phyloP scores from a whole-genome alignment of 108 stramenopile genomes.

The Asterionellopsis glacialis region DNA sequence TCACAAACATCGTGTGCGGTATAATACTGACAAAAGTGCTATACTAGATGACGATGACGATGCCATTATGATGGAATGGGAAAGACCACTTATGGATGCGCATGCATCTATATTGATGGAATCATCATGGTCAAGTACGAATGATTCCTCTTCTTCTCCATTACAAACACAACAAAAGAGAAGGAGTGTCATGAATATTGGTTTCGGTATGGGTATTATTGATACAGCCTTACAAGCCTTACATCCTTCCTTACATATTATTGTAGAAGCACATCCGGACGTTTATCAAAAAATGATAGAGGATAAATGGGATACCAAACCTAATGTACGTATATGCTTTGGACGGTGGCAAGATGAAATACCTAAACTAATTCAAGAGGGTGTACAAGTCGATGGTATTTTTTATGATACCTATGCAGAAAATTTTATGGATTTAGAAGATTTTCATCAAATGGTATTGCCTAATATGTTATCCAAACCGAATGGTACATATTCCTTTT shows the following conservation, averaged over 20 bases:
- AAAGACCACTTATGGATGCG: constrained; percentile 88
- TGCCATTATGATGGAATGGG: constrained; percentile 98
- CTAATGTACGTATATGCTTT: constrained; percentile 68
- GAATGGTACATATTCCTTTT: constrained; percentile 81
- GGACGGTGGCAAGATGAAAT: constrained; percentile 89
- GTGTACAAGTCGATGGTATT: constrained; percentile 74
- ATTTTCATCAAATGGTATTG: constrained; percentile 69
- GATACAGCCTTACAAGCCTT: constrained; percentile 71
- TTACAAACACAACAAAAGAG: not conserved
- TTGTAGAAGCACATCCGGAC: constrained; percentile 90
- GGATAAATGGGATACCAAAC: constrained; percentile 81
- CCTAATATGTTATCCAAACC: constrained; percentile 52
- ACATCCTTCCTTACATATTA: constrained; percentile 60
- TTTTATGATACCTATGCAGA: constrained; percentile 96
- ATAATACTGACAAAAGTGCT: constrained; percentile 50
- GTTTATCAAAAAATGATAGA: constrained; percentile 74
- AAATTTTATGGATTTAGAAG: constrained; percentile 84
- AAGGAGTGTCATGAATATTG: constrained; percentile 82
- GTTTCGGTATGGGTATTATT: constrained; percentile 93
- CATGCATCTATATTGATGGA: constrained; percentile 79
- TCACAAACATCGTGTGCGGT: constrained; percentile 42
- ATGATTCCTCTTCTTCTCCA: too few species aligned
- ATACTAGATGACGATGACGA: constrained; percentile 79
- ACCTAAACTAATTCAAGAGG: constrained; percentile 46
- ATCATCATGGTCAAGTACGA: constrained; percentile 1